Evolutionary conservation across 495 filamentous ascomycete genomes (phyloP), one percentile per base, ranked within the genome.

Genomic region (Recurvomyces mirabilis): DNA sequence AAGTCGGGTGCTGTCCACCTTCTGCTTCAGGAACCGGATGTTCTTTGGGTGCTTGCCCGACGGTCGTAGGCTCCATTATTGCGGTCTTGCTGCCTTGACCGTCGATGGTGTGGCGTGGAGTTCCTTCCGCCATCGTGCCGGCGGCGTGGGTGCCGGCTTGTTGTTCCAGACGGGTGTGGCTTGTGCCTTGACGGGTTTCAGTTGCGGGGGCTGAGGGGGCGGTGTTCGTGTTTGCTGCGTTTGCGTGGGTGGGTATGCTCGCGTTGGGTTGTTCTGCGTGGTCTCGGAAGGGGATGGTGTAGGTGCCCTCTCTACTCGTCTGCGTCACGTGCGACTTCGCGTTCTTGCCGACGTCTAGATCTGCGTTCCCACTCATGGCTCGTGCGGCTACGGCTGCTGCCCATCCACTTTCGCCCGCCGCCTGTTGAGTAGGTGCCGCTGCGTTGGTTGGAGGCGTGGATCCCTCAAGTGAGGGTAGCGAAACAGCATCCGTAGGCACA

Each of bases 31-130:
- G 40, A 25, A 29, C 19, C 19, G 48, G 43, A 15, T 58, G 47
- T 22, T 60, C 61, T 41, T 67, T 67, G 21, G 60, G 56, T 34
- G 59, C 64, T 41, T 67, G 64, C 2, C 62, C 64, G 14, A 65
- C 60, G 12, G 64, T 67, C 26, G 34, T 40, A 4, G 64, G 59
- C 24, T 67, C 63, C 54, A 65, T 61, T n/a, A 59, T 52, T 2
- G 41, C 51, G 17, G 49, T 59, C 49, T 58, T 62, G 40, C 62
- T 61, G 30, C 64, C 61, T 31, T 50, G 41, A 7, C 53, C 56
- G 47, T 65, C 51, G 31, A 56, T 41, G n/a, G 44, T 46, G 24
- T 52, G 24, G 3, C 38, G 49, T 5, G 64, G 63, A 12, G 64
- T 67, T 7, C 60, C 61, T 0, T 58, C 51, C 5, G 48, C 45